Conservation (phyloP, 179 eudicot genomes). For the Heliamphora pulchella region DNA sequence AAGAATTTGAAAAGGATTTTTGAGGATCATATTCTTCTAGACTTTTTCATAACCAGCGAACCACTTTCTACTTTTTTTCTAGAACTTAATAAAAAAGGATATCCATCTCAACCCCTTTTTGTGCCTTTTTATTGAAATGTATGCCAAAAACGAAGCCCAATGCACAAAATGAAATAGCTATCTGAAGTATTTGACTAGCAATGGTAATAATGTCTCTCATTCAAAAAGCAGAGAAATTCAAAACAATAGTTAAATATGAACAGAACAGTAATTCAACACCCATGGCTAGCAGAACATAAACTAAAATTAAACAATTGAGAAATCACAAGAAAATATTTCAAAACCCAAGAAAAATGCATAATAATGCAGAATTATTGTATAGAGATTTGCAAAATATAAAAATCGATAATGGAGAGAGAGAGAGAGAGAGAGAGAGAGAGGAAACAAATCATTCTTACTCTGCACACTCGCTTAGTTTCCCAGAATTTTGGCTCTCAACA, state of each 20-base stretch:
- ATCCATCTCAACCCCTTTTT: neutral
- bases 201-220: neutral
- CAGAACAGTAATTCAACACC: neutral
- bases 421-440: neutral
- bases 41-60: neutral
- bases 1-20: neutral
- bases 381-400: neutral
- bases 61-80: neutral
- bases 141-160: no score
- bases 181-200: neutral
- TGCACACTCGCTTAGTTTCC: constrained; percentile 89
- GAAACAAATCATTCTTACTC: constrained; percentile 48
- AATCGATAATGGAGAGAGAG: neutral
- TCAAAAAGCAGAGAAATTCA: neutral
- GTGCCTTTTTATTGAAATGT: no score
- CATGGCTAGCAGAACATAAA: neutral
- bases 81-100: neutral
- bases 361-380: neutral
- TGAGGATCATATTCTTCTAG: neutral
- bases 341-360: neutral
- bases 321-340: neutral
- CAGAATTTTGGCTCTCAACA: constrained; percentile 91
- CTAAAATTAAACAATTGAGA: neutral
- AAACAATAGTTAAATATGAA: no score
- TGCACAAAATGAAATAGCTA: no score